These are phyloP conservation scores for Millerozyma miso DNA, from an alignment of 805 yeast genomes.

Conservation along the genomic window DNA sequence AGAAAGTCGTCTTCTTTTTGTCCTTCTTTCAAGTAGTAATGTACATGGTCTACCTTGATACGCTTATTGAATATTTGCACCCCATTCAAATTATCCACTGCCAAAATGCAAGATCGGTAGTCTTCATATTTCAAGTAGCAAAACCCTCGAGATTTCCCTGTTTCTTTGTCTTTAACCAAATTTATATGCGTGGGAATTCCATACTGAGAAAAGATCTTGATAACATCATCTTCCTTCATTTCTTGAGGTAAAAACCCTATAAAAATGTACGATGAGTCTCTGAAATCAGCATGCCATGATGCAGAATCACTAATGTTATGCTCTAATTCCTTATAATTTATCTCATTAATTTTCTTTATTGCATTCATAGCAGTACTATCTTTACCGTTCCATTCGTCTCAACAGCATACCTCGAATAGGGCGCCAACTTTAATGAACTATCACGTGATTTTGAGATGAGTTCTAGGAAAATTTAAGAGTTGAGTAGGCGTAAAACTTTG, in stretches of 20 bases:
- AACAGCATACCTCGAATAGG: too few relatives aligned
- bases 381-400: too few relatives aligned
- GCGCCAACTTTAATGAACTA: background rate
- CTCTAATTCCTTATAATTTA: slow-evolving; percentile 67
- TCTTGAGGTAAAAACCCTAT: slow-evolving; percentile 69
- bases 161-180: slow-evolving; percentile 56
- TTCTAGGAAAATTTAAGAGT: slow-evolving; percentile 4
- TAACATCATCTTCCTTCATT: slow-evolving; percentile 69
- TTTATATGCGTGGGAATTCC: slow-evolving; percentile 80
- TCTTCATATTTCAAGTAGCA: slow-evolving; percentile 82
- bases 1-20: slow-evolving; percentile 44
- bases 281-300: slow-evolving; percentile 89
- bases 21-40: slow-evolving; percentile 51
- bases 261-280: slow-evolving; percentile 69
- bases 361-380: slow-evolving; percentile 25
- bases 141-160: slow-evolving; percentile 56
- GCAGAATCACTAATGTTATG: slow-evolving; percentile 53
- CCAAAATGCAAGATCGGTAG: slow-evolving; percentile 72
- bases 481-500: background rate
- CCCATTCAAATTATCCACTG: slow-evolving; percentile 88
- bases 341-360: slow-evolving; percentile 43
- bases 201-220: slow-evolving; percentile 80
- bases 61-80: slow-evolving; percentile 45
- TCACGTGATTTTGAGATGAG: slow-evolving; percentile 4
- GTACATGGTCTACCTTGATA: slow-evolving; percentile 66